Evolutionary conservation across 2,329 filamentous ascomycete genomes (phyloP).

Genomic region (Diplocarpon rosae): DNA sequence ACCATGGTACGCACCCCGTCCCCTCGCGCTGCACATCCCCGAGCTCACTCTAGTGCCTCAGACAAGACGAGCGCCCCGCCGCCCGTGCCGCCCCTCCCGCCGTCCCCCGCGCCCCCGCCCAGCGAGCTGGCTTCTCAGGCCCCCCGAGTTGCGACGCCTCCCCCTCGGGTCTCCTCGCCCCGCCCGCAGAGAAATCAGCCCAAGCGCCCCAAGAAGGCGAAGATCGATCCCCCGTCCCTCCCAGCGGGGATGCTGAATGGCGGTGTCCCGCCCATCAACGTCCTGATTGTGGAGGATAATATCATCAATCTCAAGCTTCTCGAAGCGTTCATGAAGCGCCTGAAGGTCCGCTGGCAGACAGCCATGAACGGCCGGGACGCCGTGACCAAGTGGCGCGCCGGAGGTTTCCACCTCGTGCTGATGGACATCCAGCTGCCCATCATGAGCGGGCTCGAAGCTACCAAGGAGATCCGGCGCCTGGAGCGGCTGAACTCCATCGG

Average conservation of each 20-base stretch:
- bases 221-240: slow-evolving; percentile 35
- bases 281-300: slow-evolving; percentile 96
- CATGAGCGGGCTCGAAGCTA: slow-evolving; percentile 92
- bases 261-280: slow-evolving; percentile 88
- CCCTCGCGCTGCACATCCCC: slow-evolving; percentile 36
- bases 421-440: slow-evolving; percentile 98
- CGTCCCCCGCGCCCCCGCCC: slow-evolving; percentile 44
- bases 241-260: slow-evolving; percentile 62
- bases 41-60: slow-evolving; percentile 46
- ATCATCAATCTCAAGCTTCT: slow-evolving; percentile 92
- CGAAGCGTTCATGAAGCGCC: slow-evolving; percentile 87
- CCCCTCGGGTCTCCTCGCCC: slow-evolving; percentile 38
- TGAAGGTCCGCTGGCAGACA: slow-evolving; percentile 96
- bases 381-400: slow-evolving; percentile 82
- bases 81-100: slow-evolving; percentile 39
- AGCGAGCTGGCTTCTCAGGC: slow-evolving; percentile 34
- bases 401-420: slow-evolving; percentile 88
- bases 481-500: slow-evolving; percentile 89
- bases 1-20: slow-evolving; percentile 23
- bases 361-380: slow-evolving; percentile 92
- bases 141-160: slow-evolving; percentile 31
- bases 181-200: slow-evolving; percentile 28
- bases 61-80: slow-evolving; percentile 36
- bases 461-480: slow-evolving; percentile 81
- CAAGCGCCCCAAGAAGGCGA: slow-evolving; percentile 45